Base-by-base conservation (phyloP, 2,329 filamentous ascomycete species). In the Trichoderma harzianum region DNA sequence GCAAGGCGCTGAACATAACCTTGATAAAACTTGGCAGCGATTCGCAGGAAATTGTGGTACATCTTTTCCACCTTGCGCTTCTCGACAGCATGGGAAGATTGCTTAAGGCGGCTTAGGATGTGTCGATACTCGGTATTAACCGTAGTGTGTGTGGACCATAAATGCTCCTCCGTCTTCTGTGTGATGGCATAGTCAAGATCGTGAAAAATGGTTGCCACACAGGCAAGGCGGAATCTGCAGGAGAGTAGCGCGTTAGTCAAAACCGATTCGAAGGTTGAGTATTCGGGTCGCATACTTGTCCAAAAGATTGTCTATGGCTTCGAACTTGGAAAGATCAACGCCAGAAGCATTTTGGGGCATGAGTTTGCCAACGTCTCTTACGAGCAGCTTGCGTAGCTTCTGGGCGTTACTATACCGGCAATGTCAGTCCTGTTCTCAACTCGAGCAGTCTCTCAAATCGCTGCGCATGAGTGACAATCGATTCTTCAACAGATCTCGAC, bases 21-120 rank as follows among this genome's bases (percentile, higher is more conserved):
- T 77, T 92, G 90, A 85, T 98, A 98, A 81, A 97, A 98, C 77
- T 90, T 90, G 81, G 96, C 93, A 75, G 94, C 92, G 61, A 91
- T 91, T 82, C 95, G 97, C 76, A 98, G 89, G 80, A 97, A 98
- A 75, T 90, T 89, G 71, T 91, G 85, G 80, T 97, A 98, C 74
- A 91, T 87, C 82, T 93, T 95, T 79, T 93, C 91, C 65, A 95
- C 85, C 81, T 94, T 96, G 74, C 95, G 90, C 77, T 89, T 90
- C 81, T 89, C 86, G 14, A 92, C 89, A 6, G 85, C 84, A 73
- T 88, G 84, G 69, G 85, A 85, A 72, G 83, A 81, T 64, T 84
- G 81, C 73, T 84, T 84, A 62, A 89, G 83, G 75, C 86, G 87
- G 75, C 86, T 84, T 74, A 95, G 84, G 70, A 89, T 85, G 78